Percentiles rank a stretch among this genome's conserved stretches.
Evolutionary conservation across 345 rosid species (phyloP).

Genomic region (Brassica nigra): DNA sequence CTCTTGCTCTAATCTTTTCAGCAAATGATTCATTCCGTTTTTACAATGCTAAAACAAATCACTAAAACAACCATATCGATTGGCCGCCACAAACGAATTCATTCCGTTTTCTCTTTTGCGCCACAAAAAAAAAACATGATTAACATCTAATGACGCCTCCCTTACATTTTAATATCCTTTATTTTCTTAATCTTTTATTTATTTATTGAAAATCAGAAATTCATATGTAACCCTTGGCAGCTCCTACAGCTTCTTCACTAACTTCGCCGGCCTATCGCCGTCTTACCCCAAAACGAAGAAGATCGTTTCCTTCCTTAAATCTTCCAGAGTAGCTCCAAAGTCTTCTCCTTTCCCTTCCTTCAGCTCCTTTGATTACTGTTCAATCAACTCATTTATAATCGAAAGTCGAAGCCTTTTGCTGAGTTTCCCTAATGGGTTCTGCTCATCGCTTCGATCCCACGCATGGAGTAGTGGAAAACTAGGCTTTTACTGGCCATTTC

Average conservation of each 20-base stretch:
- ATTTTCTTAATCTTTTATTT: too few species aligned
- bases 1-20: too few species aligned
- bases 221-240: constrained; percentile 14
- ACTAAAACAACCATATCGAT: too few species aligned
- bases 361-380: constrained; percentile 1
- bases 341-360: not conserved
- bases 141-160: too few species aligned
- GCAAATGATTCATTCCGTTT: too few species aligned
- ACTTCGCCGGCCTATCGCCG: constrained; percentile 34
- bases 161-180: too few species aligned
- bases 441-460: constrained; percentile 6
- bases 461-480: not conserved
- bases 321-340: constrained; percentile 13
- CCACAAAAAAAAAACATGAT: too few species aligned
- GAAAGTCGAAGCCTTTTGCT: constrained; percentile 22
- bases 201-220: not conserved
- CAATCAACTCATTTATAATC: not conserved
- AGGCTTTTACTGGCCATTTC: not conserved
- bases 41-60: too few species aligned
- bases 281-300: not conserved
- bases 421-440: constrained; percentile 17
- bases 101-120: too few species aligned
- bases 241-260: constrained; percentile 29
- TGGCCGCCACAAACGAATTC: too few species aligned
- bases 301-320: constrained; percentile 15